Conservation (phyloP, 371 early-diverging fungal genomes). For the Mortierella sp. region DNA sequence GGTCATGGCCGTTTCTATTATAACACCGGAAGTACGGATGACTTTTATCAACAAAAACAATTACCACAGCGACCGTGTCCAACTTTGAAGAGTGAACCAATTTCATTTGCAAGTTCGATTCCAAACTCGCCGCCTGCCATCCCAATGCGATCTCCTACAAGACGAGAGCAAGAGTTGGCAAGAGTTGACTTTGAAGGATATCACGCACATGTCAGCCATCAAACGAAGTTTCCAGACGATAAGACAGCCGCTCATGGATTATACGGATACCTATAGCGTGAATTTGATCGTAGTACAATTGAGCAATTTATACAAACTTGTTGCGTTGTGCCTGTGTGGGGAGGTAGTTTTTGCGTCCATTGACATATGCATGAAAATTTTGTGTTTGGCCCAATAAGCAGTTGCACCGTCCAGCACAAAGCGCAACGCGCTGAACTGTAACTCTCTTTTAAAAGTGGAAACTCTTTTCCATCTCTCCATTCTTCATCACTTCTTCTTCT, state of each 20-base stretch:
- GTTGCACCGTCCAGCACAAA: too few relatives aligned
- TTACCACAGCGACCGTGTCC: not conserved
- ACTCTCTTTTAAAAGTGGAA: not conserved
- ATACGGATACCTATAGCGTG: slow-evolving; percentile 16
- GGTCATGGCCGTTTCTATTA: not conserved
- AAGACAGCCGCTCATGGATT: slow-evolving; percentile 7
- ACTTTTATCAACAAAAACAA: not conserved
- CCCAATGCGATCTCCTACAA: slow-evolving; percentile 1
- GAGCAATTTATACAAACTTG: too few relatives aligned
- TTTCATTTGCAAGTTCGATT: not conserved
- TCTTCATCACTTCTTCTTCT: not conserved
- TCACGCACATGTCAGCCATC: not conserved
- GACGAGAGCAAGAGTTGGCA: not conserved
- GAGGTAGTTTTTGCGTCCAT: too few relatives aligned
- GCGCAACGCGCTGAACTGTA: too few relatives aligned
- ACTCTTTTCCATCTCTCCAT: not conserved
- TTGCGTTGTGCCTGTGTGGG: too few relatives aligned
- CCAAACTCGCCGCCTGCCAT: not conserved
- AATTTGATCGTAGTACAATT: too few relatives aligned
- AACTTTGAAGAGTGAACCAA: not conserved
- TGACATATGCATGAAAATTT: too few relatives aligned
- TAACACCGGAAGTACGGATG: not conserved
- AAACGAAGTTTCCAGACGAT: not conserved
- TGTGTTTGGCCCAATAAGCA: too few relatives aligned
- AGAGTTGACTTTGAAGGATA: not conserved